A percentile compares a stretch with the other conserved stretches of the same genome.
Conservation (phyloP, 139 green algal genomes). For the Micromonas commoda region DNA sequence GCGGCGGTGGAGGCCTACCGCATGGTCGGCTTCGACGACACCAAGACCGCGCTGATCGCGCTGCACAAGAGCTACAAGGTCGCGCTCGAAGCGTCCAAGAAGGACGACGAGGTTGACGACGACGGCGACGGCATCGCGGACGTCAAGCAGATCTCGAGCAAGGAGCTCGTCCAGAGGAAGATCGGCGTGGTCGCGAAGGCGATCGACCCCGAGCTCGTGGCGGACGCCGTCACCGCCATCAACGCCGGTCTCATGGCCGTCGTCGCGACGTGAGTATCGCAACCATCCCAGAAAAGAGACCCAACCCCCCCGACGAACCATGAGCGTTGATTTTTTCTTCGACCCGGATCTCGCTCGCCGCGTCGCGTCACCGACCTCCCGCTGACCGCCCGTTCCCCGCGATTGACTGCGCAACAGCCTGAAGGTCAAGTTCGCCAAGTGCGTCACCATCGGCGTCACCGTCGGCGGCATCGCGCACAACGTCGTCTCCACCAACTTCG, state of each 20-base stretch:
- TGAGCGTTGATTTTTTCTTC: too few species aligned
- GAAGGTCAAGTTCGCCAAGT: constrained; percentile 26
- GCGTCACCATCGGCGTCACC: constrained; percentile 18
- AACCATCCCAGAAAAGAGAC: too few species aligned
- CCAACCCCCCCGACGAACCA: too few species aligned
- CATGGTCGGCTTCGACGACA: background rate
- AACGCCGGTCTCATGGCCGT: constrained; percentile 26
- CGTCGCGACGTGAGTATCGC: constrained; percentile 28
- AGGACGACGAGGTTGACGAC: constrained; percentile 30
- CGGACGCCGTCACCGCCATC: background rate
- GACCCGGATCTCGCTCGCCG: too few species aligned
- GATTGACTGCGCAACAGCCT: too few species aligned
- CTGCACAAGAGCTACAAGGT: constrained; percentile 26
- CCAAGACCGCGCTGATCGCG: background rate
- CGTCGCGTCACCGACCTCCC: too few species aligned
- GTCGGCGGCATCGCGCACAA: constrained; percentile 24
- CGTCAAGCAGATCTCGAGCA: background rate
- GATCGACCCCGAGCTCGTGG: constrained; percentile 19
- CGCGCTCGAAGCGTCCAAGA: constrained; percentile 24
- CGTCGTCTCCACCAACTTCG: background rate
- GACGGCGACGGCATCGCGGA: constrained; percentile 27
- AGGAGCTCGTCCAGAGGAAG: constrained; percentile 18
- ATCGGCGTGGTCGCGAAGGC: constrained; percentile 27
- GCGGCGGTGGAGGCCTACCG: constrained; percentile 34
- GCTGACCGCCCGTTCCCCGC: too few species aligned